Evolutionary conservation across 208 protist genomes (phyloP).

Genomic region (Naegleria fowleri): DNA sequence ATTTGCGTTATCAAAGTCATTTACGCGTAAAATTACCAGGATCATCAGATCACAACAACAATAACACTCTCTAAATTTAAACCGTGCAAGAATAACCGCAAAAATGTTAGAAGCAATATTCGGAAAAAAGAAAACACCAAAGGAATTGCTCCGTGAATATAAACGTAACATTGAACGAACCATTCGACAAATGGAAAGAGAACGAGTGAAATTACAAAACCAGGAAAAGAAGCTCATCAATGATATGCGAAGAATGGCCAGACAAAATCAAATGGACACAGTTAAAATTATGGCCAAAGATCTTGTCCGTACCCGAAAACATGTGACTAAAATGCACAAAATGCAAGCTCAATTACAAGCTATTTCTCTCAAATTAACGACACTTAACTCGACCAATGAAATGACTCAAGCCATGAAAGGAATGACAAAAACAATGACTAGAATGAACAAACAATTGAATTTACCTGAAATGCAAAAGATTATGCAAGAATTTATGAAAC

Average conservation of each 20-base stretch:
- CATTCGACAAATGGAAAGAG: constrained; percentile 89
- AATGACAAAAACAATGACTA: constrained; percentile 71
- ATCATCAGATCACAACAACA: too few species aligned
- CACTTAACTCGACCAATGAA: constrained; percentile 75
- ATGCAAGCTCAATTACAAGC: constrained; percentile 94
- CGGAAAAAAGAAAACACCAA: constrained; percentile 23
- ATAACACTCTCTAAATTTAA: not conserved
- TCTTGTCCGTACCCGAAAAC: constrained; percentile 88
- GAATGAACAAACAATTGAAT: constrained; percentile 95
- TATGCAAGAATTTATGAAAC: constrained; percentile 95
- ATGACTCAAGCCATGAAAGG: constrained; percentile 83
- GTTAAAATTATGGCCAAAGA: constrained; percentile 95
- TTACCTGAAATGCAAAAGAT: constrained; percentile 91
- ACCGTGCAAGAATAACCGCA: too few species aligned
- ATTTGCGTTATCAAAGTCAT: too few species aligned
- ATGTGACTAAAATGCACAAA: constrained; percentile 90
- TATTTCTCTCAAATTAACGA: constrained; percentile 55
- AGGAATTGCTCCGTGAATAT: constrained; percentile 87
- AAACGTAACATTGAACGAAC: constrained; percentile 85
- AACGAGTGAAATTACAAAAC: constrained; percentile 79
- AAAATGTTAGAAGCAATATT: constrained; percentile 26
- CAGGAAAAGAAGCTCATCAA: constrained; percentile 91
- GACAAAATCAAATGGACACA: constrained; percentile 88
- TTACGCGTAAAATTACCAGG: too few species aligned
- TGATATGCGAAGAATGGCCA: constrained; percentile 93